Conservation (phyloP, 176 grass and related monocot genomes). For the Sorghum bicolor region DNA sequence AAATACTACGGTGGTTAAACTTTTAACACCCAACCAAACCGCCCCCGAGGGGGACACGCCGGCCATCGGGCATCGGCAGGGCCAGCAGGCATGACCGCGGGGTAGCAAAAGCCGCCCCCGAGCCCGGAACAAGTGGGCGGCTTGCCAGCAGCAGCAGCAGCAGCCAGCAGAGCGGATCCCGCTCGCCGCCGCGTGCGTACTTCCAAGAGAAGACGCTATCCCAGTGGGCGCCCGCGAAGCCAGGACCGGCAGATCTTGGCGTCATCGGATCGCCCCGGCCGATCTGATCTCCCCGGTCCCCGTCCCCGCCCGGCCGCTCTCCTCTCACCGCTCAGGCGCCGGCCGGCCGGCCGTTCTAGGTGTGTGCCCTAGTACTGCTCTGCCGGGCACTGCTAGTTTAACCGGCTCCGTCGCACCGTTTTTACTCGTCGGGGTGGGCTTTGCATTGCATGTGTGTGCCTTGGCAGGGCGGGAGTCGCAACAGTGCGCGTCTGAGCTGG, state of each 20-base stretch:
- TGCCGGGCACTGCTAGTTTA: constrained; percentile 4
- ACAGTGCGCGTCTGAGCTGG: constrained; percentile 13
- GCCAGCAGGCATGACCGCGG: neutral
- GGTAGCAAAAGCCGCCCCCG: too few relatives aligned
- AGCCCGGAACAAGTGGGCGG: neutral
- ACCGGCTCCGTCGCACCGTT: neutral
- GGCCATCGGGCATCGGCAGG: neutral
- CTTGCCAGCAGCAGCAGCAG: neutral
- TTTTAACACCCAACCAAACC: too few relatives aligned
- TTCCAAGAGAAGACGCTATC: neutral
- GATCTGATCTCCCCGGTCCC: neutral
- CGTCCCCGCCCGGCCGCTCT: neutral
- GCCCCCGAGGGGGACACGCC: neutral
- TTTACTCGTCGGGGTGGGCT: constrained; percentile 5
- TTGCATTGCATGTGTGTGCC: neutral
- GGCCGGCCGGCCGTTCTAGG: neutral
- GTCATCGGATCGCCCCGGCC: constrained; percentile 2
- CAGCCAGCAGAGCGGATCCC: neutral
- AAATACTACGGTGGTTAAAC: too few relatives aligned
- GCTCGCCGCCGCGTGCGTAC: neutral
- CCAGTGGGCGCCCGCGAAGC: constrained; percentile 10
- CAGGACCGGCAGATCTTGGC: constrained; percentile 14
- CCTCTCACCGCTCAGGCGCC: neutral
- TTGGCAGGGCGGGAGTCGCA: neutral
- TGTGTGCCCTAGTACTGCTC: neutral